These are phyloP conservation scores for Microdochium trichocladiopsis DNA, from an alignment of 2,329 filamentous ascomycete genomes.

Conservation along the genomic window DNA sequence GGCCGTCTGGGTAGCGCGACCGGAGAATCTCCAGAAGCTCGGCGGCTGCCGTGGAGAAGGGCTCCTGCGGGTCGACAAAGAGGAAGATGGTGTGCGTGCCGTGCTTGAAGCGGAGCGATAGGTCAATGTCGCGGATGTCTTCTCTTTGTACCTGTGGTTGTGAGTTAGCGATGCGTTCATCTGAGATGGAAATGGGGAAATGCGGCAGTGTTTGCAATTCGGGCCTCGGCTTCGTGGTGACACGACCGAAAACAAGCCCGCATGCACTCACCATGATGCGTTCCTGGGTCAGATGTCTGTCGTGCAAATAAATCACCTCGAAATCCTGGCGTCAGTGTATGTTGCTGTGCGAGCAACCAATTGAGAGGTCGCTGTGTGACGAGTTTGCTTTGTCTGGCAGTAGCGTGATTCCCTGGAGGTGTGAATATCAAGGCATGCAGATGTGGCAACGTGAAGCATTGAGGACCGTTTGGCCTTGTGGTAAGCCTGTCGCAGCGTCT, in stretches of 20 bases:
- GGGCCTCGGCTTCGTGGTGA: background rate
- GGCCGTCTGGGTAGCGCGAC: constrained; percentile 48
- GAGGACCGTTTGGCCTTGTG: no score
- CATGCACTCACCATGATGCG: background rate
- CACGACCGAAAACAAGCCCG: background rate
- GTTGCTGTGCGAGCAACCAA: no score
- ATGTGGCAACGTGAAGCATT: no score
- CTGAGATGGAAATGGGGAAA: background rate
- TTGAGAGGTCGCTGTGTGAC: no score
- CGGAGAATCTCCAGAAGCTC: constrained; percentile 51
- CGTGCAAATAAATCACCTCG: no score
- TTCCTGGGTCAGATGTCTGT: no score
- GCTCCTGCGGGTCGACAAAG: constrained; percentile 50
- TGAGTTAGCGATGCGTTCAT: background rate
- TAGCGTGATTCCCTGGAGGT: no score
- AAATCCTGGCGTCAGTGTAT: no score
- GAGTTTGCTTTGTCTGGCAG: no score
- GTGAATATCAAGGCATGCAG: no score
- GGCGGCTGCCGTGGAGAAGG: constrained; percentile 49
- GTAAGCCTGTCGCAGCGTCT: no score
- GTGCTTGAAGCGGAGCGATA: constrained; percentile 65
- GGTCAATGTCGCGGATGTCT: constrained; percentile 14
- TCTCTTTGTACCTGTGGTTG: constrained; percentile 2
- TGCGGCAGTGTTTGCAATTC: background rate
- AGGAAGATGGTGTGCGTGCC: constrained; percentile 65